Evolutionary conservation across 495 filamentous ascomycete species (phyloP), one percentile per base, ranked within the genome.

Genomic region (Neurospora sp.): DNA sequence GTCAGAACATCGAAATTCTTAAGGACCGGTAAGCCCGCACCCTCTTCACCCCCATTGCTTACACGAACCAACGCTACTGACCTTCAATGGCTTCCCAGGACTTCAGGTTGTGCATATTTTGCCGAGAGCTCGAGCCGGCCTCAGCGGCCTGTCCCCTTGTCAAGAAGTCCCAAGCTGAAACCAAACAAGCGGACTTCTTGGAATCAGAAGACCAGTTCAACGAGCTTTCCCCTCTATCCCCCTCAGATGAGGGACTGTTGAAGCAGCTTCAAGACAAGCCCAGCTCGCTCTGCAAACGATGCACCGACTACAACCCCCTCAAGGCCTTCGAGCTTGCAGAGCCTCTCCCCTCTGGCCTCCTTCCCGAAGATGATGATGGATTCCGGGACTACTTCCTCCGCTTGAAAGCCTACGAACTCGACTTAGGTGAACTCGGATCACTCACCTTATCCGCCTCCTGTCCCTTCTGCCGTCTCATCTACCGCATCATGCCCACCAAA

Each of bases 381-480:
- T 65, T 65, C 27, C 8, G 53, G 2, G 14, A 35, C 1, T 65
- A 65, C 12, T 14, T 65, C 14, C 10, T 7, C 7, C 27, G 53
- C 1, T 12, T 65, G 14, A 65, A 65, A 7, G 0, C 27, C 6
- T 35, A 35, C 14, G 38, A 59, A 4, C 74, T 73, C 9, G 31
- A 39, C 1, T 44, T 78, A 0, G 73, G 71, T 16, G 42, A 61
- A 14, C 71, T 78, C 31, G 68, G 73, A 8, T 73, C 70, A 0
- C 45, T 77, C 6, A 5, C 68, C 8, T 68, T 78, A 6, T 18
- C 42, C 0, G 68, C 73, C 0, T 59, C 69, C 3, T 75, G 73
- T n/a, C 75, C 75, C 12, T 6, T 78, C 9, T 77, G 73, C 40
- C 70, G 74, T 4, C 45, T 78, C 27, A 75, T 78, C 42, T 78